Base-by-base conservation (phyloP, 139 green algal genomes). In the Marvania coccoides region DNA sequence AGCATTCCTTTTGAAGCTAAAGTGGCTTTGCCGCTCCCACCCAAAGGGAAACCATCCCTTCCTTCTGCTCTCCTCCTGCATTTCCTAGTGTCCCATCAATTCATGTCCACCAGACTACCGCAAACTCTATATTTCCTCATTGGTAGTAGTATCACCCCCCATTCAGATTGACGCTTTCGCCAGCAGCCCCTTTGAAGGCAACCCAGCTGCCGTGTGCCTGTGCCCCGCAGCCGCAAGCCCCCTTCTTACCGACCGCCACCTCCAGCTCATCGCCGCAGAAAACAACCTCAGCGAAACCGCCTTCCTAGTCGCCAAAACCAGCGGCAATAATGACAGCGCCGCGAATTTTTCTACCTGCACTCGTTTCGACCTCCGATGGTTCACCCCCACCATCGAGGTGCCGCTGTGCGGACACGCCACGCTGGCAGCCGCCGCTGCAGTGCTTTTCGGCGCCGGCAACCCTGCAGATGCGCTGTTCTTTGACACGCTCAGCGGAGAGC, bases 261-360 rank as follows among this genome's bases (percentile, higher is more conserved):
- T 76, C 4, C 72, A 80, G 51, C 54, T 47, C 0, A 83, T 92
- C 19, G 88, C 88, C 13, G 67, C 61, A 12, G 88, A 95, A 47
- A 87, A 83, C 15, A 95, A 94, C 58, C 73, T 90, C 5, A 71
- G 65, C 2, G 88, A 95, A 57, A 95, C 88, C 5, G 88, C 88
- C 0, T 95, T 85, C 40, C 35, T 92, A 9, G 71, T 78, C 42
- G 60, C 26, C 24, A 14, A 39, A 4, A 39, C 46, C 47, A 39
- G 51, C 13, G 51, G 19, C 5, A 33, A 35, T n/a, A 29, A 61
- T 30, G 30, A 54, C 19, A n/a, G n/a, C n/a, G n/a, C n/a, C n/a
- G n/a, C n/a, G n/a, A n/a, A n/a, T n/a, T 81, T 78, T 24, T 6
- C 33, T 2, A 58, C 24, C 31, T 54, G 31, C 47, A 35, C 54